Percentiles rank a stretch among this genome's conserved stretches.
These are phyloP conservation scores for Phanerochaete sordida DNA, from an alignment of 768 basidiomycete genomes.

Conservation along the genomic window DNA sequence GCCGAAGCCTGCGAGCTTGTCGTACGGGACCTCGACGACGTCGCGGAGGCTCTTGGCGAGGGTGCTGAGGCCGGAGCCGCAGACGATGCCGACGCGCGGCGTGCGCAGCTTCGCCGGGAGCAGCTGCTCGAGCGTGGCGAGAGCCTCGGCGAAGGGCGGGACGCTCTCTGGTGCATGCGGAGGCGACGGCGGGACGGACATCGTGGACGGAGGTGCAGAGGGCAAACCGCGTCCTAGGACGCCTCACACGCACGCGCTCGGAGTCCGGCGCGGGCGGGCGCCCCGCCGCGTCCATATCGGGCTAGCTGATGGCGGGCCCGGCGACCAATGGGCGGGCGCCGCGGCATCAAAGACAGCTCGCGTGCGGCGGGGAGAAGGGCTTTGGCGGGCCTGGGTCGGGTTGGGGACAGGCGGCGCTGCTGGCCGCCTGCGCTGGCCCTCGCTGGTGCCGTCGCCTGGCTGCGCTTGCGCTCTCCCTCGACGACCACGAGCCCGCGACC, in stretches of 20 bases:
- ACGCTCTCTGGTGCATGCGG: not conserved
- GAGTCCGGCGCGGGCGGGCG: no score
- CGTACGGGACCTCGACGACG: conserved; percentile 60
- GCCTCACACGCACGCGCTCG: no score
- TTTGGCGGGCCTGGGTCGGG: no score
- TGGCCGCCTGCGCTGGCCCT: not conserved
- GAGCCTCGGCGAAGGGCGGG: conserved; percentile 26
- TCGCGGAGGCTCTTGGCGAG: conserved; percentile 61
- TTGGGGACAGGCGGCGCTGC: no score
- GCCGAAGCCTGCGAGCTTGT: conserved; percentile 66
- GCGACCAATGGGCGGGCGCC: not conserved
- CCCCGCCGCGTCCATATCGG: no score
- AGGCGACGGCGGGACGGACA: not conserved
- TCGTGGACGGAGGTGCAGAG: not conserved
- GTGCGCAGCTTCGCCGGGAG: conserved; percentile 36
- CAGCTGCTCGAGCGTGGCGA: conserved; percentile 22
- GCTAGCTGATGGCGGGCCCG: no score
- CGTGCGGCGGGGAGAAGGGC: not conserved
- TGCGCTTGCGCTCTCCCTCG: not conserved
- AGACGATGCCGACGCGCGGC: conserved; percentile 82
- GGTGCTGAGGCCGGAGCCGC: conserved; percentile 81
- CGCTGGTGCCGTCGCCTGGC: not conserved
- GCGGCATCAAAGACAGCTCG: not conserved
- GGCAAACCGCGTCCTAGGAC: not conserved
- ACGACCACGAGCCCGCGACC: not conserved